Evolutionary conservation across 2,329 filamentous ascomycete genomes (phyloP).

Genomic region (Ceratocystis alfenasii): DNA sequence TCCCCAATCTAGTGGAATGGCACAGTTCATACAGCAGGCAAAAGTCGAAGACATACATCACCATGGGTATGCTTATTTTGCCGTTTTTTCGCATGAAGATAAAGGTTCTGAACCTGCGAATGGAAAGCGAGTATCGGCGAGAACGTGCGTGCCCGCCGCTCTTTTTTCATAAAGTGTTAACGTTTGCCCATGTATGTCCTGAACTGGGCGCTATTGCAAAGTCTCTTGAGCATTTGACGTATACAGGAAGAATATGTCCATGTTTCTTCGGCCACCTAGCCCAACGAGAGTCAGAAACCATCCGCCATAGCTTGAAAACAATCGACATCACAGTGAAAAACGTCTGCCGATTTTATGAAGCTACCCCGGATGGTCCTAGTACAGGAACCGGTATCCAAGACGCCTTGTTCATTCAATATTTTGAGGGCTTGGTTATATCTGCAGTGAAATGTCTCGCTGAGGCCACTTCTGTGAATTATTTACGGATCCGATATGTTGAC

Average conservation of each 20-base stretch:
- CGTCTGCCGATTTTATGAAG: constrained; percentile 43
- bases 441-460: constrained; percentile 49
- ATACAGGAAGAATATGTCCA: constrained; percentile 60
- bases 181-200: constrained; percentile 52
- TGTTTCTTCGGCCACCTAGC: constrained; percentile 52
- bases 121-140: constrained; percentile 60
- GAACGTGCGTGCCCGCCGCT: constrained; percentile 49
- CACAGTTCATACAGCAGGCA: constrained; percentile 57
- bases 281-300: neutral
- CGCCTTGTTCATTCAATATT: constrained; percentile 58
- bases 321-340: constrained; percentile 65
- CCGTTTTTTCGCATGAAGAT: constrained; percentile 45
- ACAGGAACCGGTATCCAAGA: constrained; percentile 59
- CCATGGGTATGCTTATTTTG: constrained; percentile 49
- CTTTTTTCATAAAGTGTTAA: constrained; percentile 49
- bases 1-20: constrained; percentile 55
- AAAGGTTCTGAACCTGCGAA: constrained; percentile 52
- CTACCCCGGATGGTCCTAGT: constrained; percentile 38
- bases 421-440: constrained; percentile 55
- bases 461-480: constrained; percentile 47
- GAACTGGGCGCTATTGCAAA: constrained; percentile 49
- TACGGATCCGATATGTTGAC: constrained; percentile 65
- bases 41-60: constrained; percentile 61
- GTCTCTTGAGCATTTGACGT: constrained; percentile 54
- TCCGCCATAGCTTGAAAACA: constrained; percentile 35